Evolutionary conservation across 164 flowering plant genomes (phyloP).

Genomic region (Aristolochia fimbriata): DNA sequence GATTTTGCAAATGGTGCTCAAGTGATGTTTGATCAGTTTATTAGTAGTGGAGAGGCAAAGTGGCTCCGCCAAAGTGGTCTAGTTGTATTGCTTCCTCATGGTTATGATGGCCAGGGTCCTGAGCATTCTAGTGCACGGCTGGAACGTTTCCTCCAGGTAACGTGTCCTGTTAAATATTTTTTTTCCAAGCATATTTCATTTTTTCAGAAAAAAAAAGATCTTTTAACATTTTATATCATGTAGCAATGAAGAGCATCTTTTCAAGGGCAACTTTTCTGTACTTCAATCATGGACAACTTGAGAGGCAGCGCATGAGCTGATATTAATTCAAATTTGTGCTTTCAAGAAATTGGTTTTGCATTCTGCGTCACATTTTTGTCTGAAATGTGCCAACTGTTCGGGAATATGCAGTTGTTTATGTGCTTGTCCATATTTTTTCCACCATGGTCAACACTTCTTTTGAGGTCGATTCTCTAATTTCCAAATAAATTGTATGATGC

Average conservation of each 20-base stretch:
- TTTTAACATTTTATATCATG: no score
- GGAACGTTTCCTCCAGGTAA: constrained; percentile 94
- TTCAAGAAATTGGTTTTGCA: neutral
- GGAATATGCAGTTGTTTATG: neutral
- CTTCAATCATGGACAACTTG: no score
- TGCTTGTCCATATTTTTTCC: neutral
- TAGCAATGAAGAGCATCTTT: no score
- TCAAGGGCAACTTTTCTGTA: no score
- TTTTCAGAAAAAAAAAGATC: no score
- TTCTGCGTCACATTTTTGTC: neutral
- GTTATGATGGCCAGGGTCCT: constrained; percentile 99
- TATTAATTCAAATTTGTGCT: no score
- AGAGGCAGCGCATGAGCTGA: no score
- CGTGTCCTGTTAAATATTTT: neutral
- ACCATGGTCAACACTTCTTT: neutral
- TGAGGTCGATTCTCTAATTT: no score
- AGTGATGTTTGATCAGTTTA: constrained; percentile 92
- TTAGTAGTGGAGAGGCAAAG: constrained; percentile 96
- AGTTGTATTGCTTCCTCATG: constrained; percentile 91
- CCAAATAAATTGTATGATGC: constrained; percentile 18
- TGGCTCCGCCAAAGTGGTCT: constrained; percentile 98
- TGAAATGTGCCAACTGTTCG: neutral
- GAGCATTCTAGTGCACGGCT: constrained; percentile 95
- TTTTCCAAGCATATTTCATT: no score
- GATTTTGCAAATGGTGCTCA: constrained; percentile 99